phyloP scores from a whole-genome alignment of 2,329 filamentous ascomycete species.

The Blastomyces gilchristii region DNA sequence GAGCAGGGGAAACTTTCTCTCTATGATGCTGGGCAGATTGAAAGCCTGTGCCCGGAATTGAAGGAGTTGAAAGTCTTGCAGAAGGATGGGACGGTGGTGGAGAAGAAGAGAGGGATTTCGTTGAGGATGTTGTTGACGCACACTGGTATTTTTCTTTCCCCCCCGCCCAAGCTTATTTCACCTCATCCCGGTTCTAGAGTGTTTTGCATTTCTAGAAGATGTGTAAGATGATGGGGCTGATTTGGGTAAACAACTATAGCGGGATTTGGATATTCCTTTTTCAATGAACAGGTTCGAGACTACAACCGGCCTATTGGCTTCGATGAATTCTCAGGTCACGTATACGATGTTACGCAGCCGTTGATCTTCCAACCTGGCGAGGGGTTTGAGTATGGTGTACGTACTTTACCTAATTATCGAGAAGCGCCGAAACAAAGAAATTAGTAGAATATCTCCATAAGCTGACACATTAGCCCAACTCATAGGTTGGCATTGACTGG shows the following conservation, averaged over 20 bases:
- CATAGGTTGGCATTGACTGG: conserved; percentile 45
- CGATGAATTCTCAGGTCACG: conserved; percentile 49
- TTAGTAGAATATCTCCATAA: not conserved
- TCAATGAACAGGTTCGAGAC: conserved; percentile 41
- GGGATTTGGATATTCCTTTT: conserved; percentile 50
- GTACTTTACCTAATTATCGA: conserved; percentile 19
- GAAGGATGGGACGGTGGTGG: conserved; percentile 26
- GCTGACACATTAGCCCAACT: not conserved
- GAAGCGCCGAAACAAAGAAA: conserved; percentile 8
- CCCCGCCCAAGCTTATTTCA: not conserved
- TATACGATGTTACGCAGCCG: conserved; percentile 44
- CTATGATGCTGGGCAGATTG: conserved; percentile 33
- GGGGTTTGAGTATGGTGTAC: conserved; percentile 50
- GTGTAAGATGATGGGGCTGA: not conserved
- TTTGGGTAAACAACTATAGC: conserved; percentile 26
- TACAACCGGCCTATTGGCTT: conserved; percentile 42
- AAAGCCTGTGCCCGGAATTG: conserved; percentile 36
- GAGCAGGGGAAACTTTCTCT: conserved; percentile 35
- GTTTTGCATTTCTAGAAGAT: not conserved
- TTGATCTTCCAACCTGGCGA: conserved; percentile 54
- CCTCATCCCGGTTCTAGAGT: not conserved
- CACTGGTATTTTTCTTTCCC: conserved; percentile 19
- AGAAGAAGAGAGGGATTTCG: conserved; percentile 44
- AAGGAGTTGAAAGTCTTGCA: conserved; percentile 33
- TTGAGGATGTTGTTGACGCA: conserved; percentile 50